These are phyloP conservation scores for Rhizophora apiculata DNA, from an alignment of 345 rosid species.

Conservation along the genomic window DNA sequence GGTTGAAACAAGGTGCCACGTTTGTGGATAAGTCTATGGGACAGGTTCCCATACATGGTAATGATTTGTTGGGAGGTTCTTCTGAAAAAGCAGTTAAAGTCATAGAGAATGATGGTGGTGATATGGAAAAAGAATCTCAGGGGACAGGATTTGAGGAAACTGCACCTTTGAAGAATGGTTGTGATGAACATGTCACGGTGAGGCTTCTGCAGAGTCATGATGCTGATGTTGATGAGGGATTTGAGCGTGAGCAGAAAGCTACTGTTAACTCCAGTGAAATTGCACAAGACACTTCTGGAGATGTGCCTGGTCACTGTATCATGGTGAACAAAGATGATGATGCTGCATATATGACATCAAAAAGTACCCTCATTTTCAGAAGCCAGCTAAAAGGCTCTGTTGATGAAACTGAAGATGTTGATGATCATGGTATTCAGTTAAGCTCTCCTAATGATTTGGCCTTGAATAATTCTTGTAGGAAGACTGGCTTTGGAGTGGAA, in stretches of 20 bases:
- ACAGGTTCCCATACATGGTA: not conserved
- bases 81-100: slow-evolving; percentile 7
- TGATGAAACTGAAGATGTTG: slow-evolving; percentile 9
- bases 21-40: slow-evolving; percentile 7
- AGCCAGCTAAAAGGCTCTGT: not conserved
- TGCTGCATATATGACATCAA: slow-evolving; percentile 14
- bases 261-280: not conserved
- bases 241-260: slow-evolving; percentile 6
- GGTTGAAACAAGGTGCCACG: slow-evolving; percentile 27
- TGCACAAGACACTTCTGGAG: slow-evolving; percentile 7
- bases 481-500: slow-evolving; percentile 8
- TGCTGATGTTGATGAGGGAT: slow-evolving; percentile 15
- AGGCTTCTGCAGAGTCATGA: slow-evolving; percentile 13
- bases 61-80: slow-evolving; percentile 11
- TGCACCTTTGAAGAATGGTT: slow-evolving; percentile 16
- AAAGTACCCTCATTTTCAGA: slow-evolving; percentile 9
- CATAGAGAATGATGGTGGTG: slow-evolving; percentile 12
- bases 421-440: slow-evolving; percentile 4
- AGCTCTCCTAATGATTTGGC: slow-evolving; percentile 8
- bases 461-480: slow-evolving; percentile 7
- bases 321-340: slow-evolving; percentile 14
- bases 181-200: slow-evolving; percentile 13
- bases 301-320: slow-evolving; percentile 3
- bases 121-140: slow-evolving; percentile 18
- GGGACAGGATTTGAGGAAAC: slow-evolving; percentile 19